Base-by-base conservation (phyloP, 2,329 filamentous ascomycete species). In the Boeremia exigua region DNA sequence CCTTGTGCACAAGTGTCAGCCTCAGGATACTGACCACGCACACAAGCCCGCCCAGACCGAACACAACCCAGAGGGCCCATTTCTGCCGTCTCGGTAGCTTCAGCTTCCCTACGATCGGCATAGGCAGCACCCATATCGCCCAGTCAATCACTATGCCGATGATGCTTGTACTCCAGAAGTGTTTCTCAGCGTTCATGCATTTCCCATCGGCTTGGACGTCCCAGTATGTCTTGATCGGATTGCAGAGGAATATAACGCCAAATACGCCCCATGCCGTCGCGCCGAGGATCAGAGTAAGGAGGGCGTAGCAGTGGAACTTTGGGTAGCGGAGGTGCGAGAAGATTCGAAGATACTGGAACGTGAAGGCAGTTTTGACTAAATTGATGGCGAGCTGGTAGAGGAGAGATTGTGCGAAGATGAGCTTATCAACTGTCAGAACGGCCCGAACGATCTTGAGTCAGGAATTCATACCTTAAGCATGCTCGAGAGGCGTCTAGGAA, bases 11-110 rank as follows among this genome's bases (percentile, higher is more conserved):
- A 2, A 73, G 58, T 3, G 62, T 49, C 27, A 75, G 39, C 7
- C 70, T 65, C 37, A 75, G 47, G 4, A 75, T 55, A 48, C 66
- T 69, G 25, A 69, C 62, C 3, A 69, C 44, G 44, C 72, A 74
- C 2, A 71, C 69, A 39, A 77, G 70, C 17, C 62, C 65, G 6
- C 76, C 76, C 11, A 78, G 45, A 11, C 71, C 67, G 58, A 78
- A 78, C 1, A 77, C 68, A 8, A 60, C 56, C 27, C 62, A 33
- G 3, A 78, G 51, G 7, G 68, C 66, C 9, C 68, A 39, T 56
- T 73, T 77, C 56, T 77, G 73, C n/a, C 65, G 57, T 7, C 51
- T 46, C 3, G 70, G 67, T 43, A 78, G 49, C 6, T 60, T 69
- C 43, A 78, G 56, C 12, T 58, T 65, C 27, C 66, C 51, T 17